Percentiles rank a stretch among this genome's conserved stretches.
Evolutionary conservation across 2,329 filamentous ascomycete genomes (phyloP).

Genomic region (Chrysoporthe cubensis): DNA sequence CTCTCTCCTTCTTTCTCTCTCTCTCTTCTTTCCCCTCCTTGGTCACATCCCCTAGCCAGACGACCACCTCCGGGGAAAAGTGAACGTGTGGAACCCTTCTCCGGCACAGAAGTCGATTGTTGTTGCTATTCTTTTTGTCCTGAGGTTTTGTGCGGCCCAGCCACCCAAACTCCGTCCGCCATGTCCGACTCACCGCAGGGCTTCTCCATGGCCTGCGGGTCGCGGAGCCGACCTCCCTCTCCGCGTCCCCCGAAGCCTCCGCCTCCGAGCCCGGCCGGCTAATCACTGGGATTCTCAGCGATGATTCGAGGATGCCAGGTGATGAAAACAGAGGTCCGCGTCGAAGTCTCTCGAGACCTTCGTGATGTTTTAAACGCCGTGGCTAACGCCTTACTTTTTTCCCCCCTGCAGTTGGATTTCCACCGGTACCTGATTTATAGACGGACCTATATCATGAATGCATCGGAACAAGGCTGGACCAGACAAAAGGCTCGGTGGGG

Average conservation of each 20-base stretch:
- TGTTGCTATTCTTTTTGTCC: neutral
- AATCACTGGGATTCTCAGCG: neutral
- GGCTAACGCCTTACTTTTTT: neutral
- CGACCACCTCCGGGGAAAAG: neutral
- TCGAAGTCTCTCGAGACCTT: neutral
- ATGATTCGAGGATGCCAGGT: neutral
- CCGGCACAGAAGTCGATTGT: neutral
- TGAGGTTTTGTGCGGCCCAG: neutral
- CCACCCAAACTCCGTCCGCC: neutral
- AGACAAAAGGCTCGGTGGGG: neutral
- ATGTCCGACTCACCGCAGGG: conserved; percentile 1
- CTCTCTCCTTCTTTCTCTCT: neutral
- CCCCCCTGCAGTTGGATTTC: too few species aligned
- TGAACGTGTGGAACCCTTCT: neutral
- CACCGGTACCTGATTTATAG: neutral
- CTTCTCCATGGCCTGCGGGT: conserved; percentile 14
- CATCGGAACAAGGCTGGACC: neutral
- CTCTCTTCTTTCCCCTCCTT: neutral
- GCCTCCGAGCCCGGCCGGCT: conserved; percentile 31
- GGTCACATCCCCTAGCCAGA: neutral
- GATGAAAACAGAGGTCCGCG: neutral
- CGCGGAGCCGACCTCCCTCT: conserved; percentile 42
- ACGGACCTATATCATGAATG: neutral
- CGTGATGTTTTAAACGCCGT: neutral
- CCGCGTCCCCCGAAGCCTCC: conserved; percentile 44